Conservation (phyloP, 2,329 filamentous ascomycete species). For the Colletotrichum melonis region DNA sequence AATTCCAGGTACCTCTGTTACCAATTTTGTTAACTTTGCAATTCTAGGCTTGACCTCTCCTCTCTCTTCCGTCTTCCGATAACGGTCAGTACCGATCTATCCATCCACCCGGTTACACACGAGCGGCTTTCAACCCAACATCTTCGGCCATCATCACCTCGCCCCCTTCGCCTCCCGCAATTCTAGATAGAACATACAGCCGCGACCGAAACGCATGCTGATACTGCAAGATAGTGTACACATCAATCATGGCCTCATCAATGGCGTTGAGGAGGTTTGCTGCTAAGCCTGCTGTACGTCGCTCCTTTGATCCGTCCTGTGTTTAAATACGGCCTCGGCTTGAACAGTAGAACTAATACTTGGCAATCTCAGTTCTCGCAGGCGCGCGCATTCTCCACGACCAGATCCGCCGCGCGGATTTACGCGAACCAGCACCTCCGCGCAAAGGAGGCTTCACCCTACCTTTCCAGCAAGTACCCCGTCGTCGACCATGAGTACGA, state of each 20-base stretch:
- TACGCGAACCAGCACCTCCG: conserved; percentile 87
- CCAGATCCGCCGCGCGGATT: conserved; percentile 84
- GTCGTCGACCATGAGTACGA: conserved; percentile 99
- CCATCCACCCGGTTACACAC: neutral
- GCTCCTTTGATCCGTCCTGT: conserved; percentile 11
- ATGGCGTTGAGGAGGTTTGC: conserved; percentile 73
- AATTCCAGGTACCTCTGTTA: neutral
- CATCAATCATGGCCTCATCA: conserved; percentile 67
- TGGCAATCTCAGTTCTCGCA: conserved; percentile 68
- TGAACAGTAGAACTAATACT: conserved; percentile 6
- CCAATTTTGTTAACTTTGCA: neutral
- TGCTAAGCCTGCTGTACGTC: conserved; percentile 66
- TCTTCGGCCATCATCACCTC: conserved; percentile 5
- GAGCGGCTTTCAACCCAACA: neutral
- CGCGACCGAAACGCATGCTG: conserved; percentile 1
- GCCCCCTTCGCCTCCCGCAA: neutral
- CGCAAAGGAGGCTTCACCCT: conserved; percentile 92
- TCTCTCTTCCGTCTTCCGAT: conserved; percentile 16
- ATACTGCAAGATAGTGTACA: conserved; percentile 5
- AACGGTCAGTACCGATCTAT: conserved; percentile 22
- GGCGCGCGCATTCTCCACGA: conserved; percentile 86
- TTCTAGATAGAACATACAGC: neutral
- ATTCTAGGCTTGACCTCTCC: conserved; percentile 10
- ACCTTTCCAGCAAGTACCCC: conserved; percentile 90
- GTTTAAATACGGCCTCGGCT: neutral